Percentiles rank a stretch among this genome's conserved stretches.
These are phyloP conservation scores for Lobosporangium transversale DNA, from an alignment of 192 early-diverging fungal genomes.

Conservation along the genomic window DNA sequence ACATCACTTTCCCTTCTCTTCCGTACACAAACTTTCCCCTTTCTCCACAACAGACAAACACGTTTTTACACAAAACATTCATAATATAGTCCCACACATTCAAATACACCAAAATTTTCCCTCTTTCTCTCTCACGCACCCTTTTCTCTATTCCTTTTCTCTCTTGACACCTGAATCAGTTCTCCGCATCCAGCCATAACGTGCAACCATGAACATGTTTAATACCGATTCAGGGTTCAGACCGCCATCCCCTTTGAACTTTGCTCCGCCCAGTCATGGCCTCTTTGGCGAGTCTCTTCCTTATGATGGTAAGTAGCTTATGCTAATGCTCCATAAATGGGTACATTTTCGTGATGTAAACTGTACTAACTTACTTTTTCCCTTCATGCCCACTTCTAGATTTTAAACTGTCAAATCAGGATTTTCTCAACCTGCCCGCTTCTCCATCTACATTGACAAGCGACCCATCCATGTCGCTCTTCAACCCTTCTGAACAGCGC, in stretches of 20 bases:
- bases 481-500: conserved; percentile 56
- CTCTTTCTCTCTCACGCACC: background rate
- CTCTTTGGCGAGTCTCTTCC: conserved; percentile 40
- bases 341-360: no score
- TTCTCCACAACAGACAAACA: background rate
- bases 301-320: conserved; percentile 23
- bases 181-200: no score
- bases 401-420: conserved; percentile 32
- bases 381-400: conserved; percentile 8
- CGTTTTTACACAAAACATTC: background rate
- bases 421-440: conserved; percentile 27
- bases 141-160: background rate
- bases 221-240: conserved; percentile 51
- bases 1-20: background rate
- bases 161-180: no score
- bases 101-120: background rate
- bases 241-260: conserved; percentile 35
- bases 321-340: no score
- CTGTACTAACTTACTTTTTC: no score
- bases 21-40: background rate
- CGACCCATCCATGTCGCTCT: conserved; percentile 33
- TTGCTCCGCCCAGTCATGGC: conserved; percentile 23
- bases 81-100: no score
- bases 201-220: conserved; percentile 40
- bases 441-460: conserved; percentile 5